These are phyloP conservation scores for Solanum virginianum DNA, from an alignment of 257 asterid species.

Conservation along the genomic window DNA sequence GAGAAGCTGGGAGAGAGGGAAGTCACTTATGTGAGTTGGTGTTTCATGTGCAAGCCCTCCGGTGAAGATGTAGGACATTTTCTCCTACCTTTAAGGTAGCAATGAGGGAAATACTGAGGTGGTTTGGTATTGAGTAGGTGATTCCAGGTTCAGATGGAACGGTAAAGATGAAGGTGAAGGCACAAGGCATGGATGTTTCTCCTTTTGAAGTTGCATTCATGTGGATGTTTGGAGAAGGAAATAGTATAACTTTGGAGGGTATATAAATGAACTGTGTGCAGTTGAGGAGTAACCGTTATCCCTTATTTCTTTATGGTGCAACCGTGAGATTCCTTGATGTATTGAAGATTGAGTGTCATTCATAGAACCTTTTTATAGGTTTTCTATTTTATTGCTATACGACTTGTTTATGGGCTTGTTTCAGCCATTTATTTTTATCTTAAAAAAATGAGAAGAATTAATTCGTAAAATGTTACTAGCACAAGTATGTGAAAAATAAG, in stretches of 20 bases:
- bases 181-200: not conserved
- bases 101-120: not conserved
- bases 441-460: too few relatives aligned
- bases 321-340: too few relatives aligned
- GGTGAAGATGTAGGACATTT: not conserved
- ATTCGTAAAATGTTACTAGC: too few relatives aligned
- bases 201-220: not conserved
- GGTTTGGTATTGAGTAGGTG: not conserved
- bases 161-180: not conserved
- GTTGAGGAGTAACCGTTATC: too few relatives aligned
- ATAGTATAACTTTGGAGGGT: not conserved
- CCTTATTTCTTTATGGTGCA: too few relatives aligned
- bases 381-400: too few relatives aligned
- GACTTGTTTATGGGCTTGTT: too few relatives aligned
- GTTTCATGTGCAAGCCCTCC: not conserved
- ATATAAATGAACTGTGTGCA: not conserved
- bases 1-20: not conserved
- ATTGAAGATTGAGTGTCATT: too few relatives aligned
- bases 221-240: not conserved
- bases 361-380: too few relatives aligned
- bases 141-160: too few relatives aligned
- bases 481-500: too few relatives aligned
- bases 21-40: not conserved
- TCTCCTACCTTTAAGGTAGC: not conserved
- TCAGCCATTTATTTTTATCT: too few relatives aligned